These are phyloP conservation scores for Sordariomycetes sp. DNA, from an alignment of 2,329 filamentous ascomycete genomes.

Conservation along the genomic window DNA sequence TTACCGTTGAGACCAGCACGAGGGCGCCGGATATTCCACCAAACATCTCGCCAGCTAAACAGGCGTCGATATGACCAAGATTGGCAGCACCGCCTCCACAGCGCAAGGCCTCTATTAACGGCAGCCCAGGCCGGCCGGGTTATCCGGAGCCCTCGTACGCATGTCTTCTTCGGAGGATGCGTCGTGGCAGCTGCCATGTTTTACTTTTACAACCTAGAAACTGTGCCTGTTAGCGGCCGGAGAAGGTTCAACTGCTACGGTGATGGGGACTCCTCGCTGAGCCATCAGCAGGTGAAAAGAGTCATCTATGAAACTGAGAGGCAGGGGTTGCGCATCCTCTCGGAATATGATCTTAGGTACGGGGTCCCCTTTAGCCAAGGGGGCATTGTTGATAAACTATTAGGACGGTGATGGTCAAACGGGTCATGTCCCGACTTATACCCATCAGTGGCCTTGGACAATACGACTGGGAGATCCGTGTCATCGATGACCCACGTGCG, in stretches of 20 bases:
- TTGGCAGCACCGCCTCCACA: neutral
- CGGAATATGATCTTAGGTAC: constrained; percentile 40
- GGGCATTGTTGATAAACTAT: neutral
- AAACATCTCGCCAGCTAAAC: neutral
- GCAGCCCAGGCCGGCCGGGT: constrained; percentile 18
- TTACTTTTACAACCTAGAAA: constrained; percentile 60
- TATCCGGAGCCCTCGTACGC: constrained; percentile 23
- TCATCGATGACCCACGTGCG: constrained; percentile 55
- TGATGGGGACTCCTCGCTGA: constrained; percentile 27
- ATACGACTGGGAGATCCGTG: constrained; percentile 59
- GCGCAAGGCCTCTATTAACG: constrained; percentile 21
- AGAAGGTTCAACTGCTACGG: constrained; percentile 62
- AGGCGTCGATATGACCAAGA: neutral
- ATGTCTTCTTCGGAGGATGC: constrained; percentile 27
- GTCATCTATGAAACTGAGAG: constrained; percentile 43
- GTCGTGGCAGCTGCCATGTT: constrained; percentile 38
- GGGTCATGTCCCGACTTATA: constrained; percentile 56
- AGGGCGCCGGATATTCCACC: neutral
- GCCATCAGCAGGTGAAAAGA: constrained; percentile 45
- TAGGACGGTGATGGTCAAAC: constrained; percentile 42
- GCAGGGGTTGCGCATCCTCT: constrained; percentile 43
- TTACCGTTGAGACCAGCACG: neutral
- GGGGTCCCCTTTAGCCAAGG: neutral
- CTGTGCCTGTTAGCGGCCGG: constrained; percentile 62
- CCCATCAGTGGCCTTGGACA: constrained; percentile 52